Percentiles rank a stretch among this genome's conserved stretches.
These are phyloP conservation scores for Euphrasia arctica DNA, from an alignment of 305 asterid genomes.

Conservation along the genomic window DNA sequence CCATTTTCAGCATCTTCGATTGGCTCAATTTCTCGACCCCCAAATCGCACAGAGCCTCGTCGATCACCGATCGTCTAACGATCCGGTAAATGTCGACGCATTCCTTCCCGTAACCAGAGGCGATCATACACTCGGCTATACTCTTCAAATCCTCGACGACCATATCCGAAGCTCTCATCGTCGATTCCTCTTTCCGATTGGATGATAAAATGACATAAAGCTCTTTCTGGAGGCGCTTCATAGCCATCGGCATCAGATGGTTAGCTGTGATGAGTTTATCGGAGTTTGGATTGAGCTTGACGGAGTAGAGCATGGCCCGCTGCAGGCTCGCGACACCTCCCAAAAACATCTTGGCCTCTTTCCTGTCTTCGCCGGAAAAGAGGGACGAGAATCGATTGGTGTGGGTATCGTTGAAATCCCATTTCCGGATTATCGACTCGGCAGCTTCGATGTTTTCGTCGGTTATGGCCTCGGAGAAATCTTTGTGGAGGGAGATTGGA, in stretches of 20 bases:
- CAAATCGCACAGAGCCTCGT: conserved; percentile 48
- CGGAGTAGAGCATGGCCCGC: conserved; percentile 40
- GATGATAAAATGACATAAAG: conserved; percentile 40
- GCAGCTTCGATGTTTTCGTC: conserved; percentile 38
- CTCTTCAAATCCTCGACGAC: conserved; percentile 40
- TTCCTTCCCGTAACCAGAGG: conserved; percentile 55
- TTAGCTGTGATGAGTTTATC: conserved; percentile 42
- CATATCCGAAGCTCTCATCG: conserved; percentile 24
- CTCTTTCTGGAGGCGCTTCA: conserved; percentile 54
- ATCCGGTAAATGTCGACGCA: conserved; percentile 46
- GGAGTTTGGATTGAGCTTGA: conserved; percentile 25
- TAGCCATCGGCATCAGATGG: conserved; percentile 53
- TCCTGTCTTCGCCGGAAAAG: conserved; percentile 35
- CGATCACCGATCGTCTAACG: conserved; percentile 49
- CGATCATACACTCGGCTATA: conserved; percentile 65
- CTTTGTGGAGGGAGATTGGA: background rate
- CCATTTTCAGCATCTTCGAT: conserved; percentile 51
- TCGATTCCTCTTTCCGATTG: conserved; percentile 36
- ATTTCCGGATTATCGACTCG: conserved; percentile 31
- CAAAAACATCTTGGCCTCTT: conserved; percentile 35
- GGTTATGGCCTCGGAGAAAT: conserved; percentile 34
- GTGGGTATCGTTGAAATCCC: conserved; percentile 32
- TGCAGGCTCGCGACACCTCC: conserved; percentile 36
- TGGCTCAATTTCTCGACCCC: conserved; percentile 43
- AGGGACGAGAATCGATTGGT: conserved; percentile 25